These are phyloP conservation scores for Entomophthora muscae DNA, from an alignment of 371 early-diverging fungal genomes.

Conservation along the genomic window DNA sequence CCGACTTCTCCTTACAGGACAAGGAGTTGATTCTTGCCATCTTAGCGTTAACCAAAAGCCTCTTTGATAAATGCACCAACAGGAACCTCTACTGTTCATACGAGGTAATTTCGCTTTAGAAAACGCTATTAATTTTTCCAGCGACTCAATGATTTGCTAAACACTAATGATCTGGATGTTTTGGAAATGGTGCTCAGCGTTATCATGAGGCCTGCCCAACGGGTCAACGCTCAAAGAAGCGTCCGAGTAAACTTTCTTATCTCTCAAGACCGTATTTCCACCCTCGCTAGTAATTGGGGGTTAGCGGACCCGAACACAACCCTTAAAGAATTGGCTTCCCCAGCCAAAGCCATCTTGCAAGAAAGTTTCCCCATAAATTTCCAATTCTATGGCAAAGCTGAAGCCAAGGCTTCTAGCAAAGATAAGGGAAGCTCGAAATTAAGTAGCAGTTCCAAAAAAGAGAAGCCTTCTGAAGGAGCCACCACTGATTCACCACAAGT, in stretches of 20 bases:
- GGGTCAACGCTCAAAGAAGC: slow-evolving; percentile 49
- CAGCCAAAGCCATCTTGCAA: not conserved
- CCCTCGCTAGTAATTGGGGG: slow-evolving; percentile 39
- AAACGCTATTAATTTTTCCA: slow-evolving; percentile 15
- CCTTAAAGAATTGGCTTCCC: slow-evolving; percentile 9
- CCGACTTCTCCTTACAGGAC: slow-evolving; percentile 27
- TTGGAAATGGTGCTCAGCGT: slow-evolving; percentile 49
- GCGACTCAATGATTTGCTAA: slow-evolving; percentile 51
- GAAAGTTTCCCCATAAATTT: not conserved
- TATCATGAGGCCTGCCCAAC: slow-evolving; percentile 64
- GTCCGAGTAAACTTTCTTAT: slow-evolving; percentile 38
- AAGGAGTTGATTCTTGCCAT: slow-evolving; percentile 46
- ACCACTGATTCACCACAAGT: slow-evolving; percentile 13
- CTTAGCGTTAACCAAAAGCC: slow-evolving; percentile 46
- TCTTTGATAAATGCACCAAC: slow-evolving; percentile 91
- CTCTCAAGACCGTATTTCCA: slow-evolving; percentile 38
- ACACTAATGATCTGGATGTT: slow-evolving; percentile 53
- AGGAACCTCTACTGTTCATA: slow-evolving; percentile 82
- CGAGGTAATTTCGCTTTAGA: slow-evolving; percentile 44
- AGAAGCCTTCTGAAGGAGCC: not conserved
- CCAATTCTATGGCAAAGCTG: slow-evolving; percentile 5
- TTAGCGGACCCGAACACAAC: slow-evolving; percentile 23
- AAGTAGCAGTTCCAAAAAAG: not conserved
- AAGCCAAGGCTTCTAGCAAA: not conserved
- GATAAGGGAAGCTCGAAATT: not conserved